phyloP scores from a whole-genome alignment of 495 filamentous ascomycete species.

The Usnea hakonensis region DNA sequence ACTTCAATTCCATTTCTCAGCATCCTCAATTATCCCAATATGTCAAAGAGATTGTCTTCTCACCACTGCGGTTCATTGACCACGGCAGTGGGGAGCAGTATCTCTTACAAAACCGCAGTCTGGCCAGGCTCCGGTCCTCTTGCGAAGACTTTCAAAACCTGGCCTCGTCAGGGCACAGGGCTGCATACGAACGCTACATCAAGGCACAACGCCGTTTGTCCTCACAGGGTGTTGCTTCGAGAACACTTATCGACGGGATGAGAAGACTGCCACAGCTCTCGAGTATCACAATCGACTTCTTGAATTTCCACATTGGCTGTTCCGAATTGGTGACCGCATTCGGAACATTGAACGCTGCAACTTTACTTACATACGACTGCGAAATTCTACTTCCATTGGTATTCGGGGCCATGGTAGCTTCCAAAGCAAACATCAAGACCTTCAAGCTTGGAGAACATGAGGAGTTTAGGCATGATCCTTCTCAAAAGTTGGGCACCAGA shows the following conservation, averaged over 20 bases:
- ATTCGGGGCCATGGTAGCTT: constrained; percentile 1
- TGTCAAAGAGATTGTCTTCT: constrained; percentile 11
- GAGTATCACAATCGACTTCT: background rate
- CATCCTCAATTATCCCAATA: constrained; percentile 5
- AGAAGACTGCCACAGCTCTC: background rate
- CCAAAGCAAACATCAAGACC: background rate
- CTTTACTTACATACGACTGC: background rate
- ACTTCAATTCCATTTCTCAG: constrained; percentile 5
- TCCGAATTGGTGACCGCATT: background rate
- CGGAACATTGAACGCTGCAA: background rate
- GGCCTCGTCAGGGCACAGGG: background rate
- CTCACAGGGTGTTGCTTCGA: background rate
- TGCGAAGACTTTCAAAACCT: background rate
- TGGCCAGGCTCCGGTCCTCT: background rate
- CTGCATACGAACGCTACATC: background rate
- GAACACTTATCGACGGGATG: background rate
- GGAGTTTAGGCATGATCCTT: background rate
- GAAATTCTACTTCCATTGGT: constrained; percentile 3
- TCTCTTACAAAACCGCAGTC: background rate
- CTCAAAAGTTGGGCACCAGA: background rate
- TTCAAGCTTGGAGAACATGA: constrained; percentile 2
- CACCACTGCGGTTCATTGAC: constrained; percentile 7
- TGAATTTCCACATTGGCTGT: background rate
- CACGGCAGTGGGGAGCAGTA: background rate
- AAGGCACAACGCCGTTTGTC: background rate